These are phyloP conservation scores for Clitopilus hobsonii DNA, from an alignment of 768 basidiomycete species.

Conservation along the genomic window DNA sequence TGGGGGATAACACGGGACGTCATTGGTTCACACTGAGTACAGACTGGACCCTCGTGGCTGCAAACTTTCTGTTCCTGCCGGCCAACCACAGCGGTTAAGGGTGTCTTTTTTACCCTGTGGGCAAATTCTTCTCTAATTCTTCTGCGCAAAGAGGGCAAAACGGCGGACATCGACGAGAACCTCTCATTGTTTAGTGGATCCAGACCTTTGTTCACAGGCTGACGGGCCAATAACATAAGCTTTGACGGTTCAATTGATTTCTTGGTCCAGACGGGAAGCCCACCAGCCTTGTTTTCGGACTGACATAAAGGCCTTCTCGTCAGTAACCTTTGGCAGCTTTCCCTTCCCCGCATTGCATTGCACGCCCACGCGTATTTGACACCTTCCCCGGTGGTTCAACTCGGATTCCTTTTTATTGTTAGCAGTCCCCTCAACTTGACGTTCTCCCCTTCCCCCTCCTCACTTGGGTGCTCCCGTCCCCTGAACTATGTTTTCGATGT, in stretches of 20 bases:
- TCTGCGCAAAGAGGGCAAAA: neutral
- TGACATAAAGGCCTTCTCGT: conserved; percentile 21
- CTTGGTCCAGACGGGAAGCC: conserved; percentile 16
- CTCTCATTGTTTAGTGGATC: conserved; percentile 18
- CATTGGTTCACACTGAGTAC: neutral
- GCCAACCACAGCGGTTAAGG: conserved; percentile 11
- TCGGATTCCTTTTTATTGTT: conserved; percentile 1
- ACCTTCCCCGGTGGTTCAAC: neutral
- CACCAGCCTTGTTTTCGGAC: conserved; percentile 19
- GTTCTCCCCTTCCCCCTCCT: conserved; percentile 3
- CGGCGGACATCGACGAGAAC: conserved; percentile 18
- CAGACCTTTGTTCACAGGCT: conserved; percentile 22
- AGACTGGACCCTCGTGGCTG: conserved; percentile 24
- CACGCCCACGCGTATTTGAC: neutral
- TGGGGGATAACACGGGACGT: neutral
- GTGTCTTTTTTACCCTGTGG: conserved; percentile 14
- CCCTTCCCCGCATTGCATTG: conserved; percentile 1
- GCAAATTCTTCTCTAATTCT: neutral
- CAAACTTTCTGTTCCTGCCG: conserved; percentile 24
- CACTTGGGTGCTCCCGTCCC: conserved; percentile 16
- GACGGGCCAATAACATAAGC: conserved; percentile 3
- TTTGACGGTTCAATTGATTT: conserved; percentile 7
- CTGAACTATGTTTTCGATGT: no score
- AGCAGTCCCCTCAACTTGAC: conserved; percentile 1
- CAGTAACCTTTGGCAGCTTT: conserved; percentile 4